Conservation (phyloP, 192 early-diverging fungal genomes). For the Coemansia erecta region DNA sequence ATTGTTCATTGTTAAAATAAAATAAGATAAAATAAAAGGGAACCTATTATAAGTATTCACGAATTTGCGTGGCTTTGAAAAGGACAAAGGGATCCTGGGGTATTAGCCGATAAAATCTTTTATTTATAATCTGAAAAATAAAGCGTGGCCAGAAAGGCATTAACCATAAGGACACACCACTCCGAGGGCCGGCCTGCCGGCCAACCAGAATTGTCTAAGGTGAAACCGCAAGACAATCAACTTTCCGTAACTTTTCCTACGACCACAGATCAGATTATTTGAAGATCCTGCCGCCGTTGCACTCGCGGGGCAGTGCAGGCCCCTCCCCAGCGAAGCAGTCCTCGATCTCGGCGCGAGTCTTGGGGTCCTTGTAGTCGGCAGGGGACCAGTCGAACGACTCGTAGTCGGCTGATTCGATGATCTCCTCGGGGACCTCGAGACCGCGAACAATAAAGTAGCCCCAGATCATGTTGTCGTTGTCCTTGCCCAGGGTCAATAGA, state of each 20-base stretch:
- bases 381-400: constrained; percentile 83
- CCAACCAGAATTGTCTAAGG: no score
- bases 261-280: constrained; percentile 53
- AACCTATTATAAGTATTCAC: no score
- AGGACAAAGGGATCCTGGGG: background rate
- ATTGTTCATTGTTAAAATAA: no score
- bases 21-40: no score
- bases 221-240: background rate
- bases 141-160: no score
- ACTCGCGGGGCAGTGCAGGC: constrained; percentile 66
- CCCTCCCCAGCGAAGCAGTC: constrained; percentile 89
- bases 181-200: no score
- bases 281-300: constrained; percentile 84
- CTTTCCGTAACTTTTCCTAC: no score
- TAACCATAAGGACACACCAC: background rate
- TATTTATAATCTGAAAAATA: background rate
- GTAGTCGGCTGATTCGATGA: constrained; percentile 83
- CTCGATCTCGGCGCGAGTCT: constrained; percentile 59
- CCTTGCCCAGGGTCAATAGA: constrained; percentile 77
- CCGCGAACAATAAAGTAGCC: constrained; percentile 96
- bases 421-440: constrained; percentile 72
- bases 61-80: no score
- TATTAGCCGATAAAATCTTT: background rate
- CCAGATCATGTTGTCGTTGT: constrained; percentile 85
- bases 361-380: constrained; percentile 67